phyloP scores from a whole-genome alignment of 2,329 filamentous ascomycete species.

The Ramularia collo-cygni region DNA sequence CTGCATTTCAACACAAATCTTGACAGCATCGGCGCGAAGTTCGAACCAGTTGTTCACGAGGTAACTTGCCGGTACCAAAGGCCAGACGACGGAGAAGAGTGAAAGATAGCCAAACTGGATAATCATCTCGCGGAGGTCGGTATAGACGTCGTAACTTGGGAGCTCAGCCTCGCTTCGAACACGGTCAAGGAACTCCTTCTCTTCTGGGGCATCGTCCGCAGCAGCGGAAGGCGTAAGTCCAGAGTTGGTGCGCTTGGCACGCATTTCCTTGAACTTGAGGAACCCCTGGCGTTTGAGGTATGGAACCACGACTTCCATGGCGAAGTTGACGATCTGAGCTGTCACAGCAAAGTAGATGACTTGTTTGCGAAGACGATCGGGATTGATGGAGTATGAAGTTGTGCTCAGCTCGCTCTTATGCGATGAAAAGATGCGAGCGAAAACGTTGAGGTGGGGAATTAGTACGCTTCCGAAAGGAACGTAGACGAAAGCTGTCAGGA shows the following conservation, averaged over 20 bases:
- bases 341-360: constrained; percentile 96
- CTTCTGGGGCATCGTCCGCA: constrained; percentile 63
- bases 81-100: constrained; percentile 91
- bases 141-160: constrained; percentile 78
- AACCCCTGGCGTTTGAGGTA: constrained; percentile 73
- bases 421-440: constrained; percentile 66
- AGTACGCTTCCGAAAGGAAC: constrained; percentile 82
- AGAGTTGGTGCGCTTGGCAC: constrained; percentile 50
- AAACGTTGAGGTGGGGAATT: constrained; percentile 78
- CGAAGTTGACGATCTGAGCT: constrained; percentile 82
- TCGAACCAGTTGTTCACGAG: constrained; percentile 95
- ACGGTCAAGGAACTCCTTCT: constrained; percentile 70
- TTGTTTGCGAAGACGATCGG: constrained; percentile 74
- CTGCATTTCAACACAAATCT: constrained; percentile 84
- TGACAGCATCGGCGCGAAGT: constrained; percentile 85
- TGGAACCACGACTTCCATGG: constrained; percentile 76
- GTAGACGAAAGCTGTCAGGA: constrained; percentile 89
- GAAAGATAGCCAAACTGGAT: constrained; percentile 78
- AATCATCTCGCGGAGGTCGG: constrained; percentile 89
- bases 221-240: constrained; percentile 31
- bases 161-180: constrained; percentile 79
- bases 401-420: constrained; percentile 63
- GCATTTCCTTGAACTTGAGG: constrained; percentile 70
- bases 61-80: constrained; percentile 82
- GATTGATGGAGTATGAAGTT: constrained; percentile 67